Base-by-base conservation (phyloP, 768 basidiomycete species). In the Candolleomyces aberdarensis region DNA sequence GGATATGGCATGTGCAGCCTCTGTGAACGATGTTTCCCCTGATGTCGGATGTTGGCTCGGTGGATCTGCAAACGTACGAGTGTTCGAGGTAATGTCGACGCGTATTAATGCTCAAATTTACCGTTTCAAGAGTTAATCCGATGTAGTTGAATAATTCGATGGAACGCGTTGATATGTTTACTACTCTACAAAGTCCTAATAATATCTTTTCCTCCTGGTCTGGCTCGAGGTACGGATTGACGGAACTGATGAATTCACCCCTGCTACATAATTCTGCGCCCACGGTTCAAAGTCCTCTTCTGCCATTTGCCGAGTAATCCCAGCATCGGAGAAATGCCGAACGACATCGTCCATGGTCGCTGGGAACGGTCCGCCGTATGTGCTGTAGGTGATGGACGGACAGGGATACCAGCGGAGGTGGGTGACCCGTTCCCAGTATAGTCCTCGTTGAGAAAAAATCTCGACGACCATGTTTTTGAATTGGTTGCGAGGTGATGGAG, bases 301-400 rank as follows among this genome's bases (percentile, higher is more conserved):
- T 20, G 67, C 67, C 13, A 71, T 64, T 14, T 69, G 62, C 17
- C 73, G 69, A 5, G 76, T 75, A 26, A 80, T 64, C 5, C 80
- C 80, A 60, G 77, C 76, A 0, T 67, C 59, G 5, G 80, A 77
- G 68, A 80, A 77, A 65, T 81, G 80, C 13, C 71, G 73, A 48
- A 71, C 77, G 59, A 81, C 60, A 57, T 62, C 68, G 44, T 75
- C 74, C 43, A 66, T 68, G 20, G 72, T 67, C 51, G 78, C 63
- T 26, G 74, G 71, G 40, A 69, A 63, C 44, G 65, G 14, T 58
- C 73, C 73, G 59, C 63, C 58, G 60, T 73, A 79, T 2, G 75
- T 69, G 61, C 60, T 65, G 54, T 70, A 76, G 54, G 63, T 57
- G 57, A 74, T 22, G 17, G 68, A 65, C 17, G 74, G 70, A 56